Evolutionary conservation across 2,329 filamentous ascomycete species (phyloP).

Genomic region (Microsporum ferrugineum): DNA sequence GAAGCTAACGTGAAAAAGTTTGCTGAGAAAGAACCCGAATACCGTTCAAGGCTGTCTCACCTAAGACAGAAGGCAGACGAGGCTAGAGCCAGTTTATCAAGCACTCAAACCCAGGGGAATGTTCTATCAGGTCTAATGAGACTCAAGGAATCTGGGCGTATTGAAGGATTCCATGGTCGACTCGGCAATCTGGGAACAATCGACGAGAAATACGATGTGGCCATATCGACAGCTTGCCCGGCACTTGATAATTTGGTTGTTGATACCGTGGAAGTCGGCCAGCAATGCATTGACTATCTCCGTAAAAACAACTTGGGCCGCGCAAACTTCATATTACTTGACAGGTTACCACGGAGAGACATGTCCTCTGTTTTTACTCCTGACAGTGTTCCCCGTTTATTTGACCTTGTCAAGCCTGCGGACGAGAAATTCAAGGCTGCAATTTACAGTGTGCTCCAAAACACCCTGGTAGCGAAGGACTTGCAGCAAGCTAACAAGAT

Average conservation of each 20-base stretch:
- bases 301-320: conserved; percentile 94
- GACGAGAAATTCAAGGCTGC: conserved; percentile 77
- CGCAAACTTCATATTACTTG: conserved; percentile 92
- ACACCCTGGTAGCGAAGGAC: conserved; percentile 86
- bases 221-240: conserved; percentile 93
- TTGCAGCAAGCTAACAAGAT: conserved; percentile 95
- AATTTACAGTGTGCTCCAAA: conserved; percentile 90
- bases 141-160: conserved; percentile 87
- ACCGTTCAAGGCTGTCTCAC: conserved; percentile 74
- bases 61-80: conserved; percentile 93
- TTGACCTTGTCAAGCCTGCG: conserved; percentile 84
- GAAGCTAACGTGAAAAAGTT: conserved; percentile 63
- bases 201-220: conserved; percentile 86
- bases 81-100: conserved; percentile 77
- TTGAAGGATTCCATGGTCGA: conserved; percentile 92
- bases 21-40: conserved; percentile 63
- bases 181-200: conserved; percentile 91
- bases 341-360: conserved; percentile 70
- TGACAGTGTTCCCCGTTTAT: conserved; percentile 81
- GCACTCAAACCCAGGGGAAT: conserved; percentile 83
- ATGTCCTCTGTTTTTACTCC: conserved; percentile 73
- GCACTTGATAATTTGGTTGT: conserved; percentile 93
- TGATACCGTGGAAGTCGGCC: conserved; percentile 86
- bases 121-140: conserved; percentile 87
- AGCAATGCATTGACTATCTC: conserved; percentile 95